Percentiles rank a stretch among this genome's conserved stretches.
Evolutionary conservation across 495 filamentous ascomycete species (phyloP).

Genomic region (Hyaloscypha bicolor): DNA sequence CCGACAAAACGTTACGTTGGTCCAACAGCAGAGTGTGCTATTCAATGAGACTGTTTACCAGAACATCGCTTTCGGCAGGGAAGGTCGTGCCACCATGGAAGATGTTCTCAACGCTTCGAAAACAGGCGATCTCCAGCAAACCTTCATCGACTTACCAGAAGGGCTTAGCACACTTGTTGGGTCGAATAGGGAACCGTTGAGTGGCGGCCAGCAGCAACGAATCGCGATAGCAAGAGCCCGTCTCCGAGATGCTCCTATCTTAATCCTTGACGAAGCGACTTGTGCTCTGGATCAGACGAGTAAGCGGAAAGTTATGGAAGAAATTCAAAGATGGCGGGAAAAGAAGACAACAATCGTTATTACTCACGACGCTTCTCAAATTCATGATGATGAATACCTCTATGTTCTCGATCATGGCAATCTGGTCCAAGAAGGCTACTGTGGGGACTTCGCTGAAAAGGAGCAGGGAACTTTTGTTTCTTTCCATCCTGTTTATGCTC

Average conservation of each 20-base stretch:
- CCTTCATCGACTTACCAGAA: slow-evolving; percentile 68
- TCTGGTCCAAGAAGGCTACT: slow-evolving; percentile 68
- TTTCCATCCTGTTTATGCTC: neutral
- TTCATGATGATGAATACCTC: slow-evolving; percentile 71
- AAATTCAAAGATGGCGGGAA: slow-evolving; percentile 70
- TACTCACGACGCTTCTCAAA: slow-evolving; percentile 87
- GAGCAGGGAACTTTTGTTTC: slow-evolving; percentile 23
- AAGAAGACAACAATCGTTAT: slow-evolving; percentile 89
- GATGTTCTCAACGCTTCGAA: slow-evolving; percentile 62
- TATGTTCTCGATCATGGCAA: slow-evolving; percentile 77
- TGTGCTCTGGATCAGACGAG: slow-evolving; percentile 76
- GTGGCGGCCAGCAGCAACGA: slow-evolving; percentile 83
- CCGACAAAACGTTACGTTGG: slow-evolving; percentile 74
- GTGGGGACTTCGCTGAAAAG: slow-evolving; percentile 46
- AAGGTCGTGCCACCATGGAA: slow-evolving; percentile 46
- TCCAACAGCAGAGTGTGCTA: slow-evolving; percentile 80
- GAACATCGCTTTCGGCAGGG: slow-evolving; percentile 79
- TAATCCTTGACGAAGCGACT: slow-evolving; percentile 90
- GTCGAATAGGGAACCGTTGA: slow-evolving; percentile 67
- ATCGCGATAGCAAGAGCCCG: slow-evolving; percentile 74
- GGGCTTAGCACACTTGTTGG: slow-evolving; percentile 78
- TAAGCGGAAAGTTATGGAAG: slow-evolving; percentile 68
- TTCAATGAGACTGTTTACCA: slow-evolving; percentile 81
- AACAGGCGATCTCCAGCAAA: slow-evolving; percentile 72
- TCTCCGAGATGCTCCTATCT: slow-evolving; percentile 75